Percentiles rank a stretch among this genome's conserved stretches.
Conservation (phyloP, 2,329 filamentous ascomycete species). For the Diaporthe velutina region DNA sequence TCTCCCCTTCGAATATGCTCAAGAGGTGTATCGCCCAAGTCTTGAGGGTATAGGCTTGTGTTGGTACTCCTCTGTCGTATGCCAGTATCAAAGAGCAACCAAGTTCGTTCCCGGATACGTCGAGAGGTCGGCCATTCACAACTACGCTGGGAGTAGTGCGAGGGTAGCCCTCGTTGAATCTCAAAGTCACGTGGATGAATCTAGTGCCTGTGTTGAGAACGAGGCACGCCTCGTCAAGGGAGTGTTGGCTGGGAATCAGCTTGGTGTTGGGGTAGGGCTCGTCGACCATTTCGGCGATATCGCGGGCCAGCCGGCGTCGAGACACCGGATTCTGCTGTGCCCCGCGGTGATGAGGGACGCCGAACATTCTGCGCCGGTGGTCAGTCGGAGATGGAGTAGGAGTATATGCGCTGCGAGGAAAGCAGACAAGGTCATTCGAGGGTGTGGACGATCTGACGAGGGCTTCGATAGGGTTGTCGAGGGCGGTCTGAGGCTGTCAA, state of each 20-base stretch:
- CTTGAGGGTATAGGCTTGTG: not conserved
- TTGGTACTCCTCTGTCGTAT: accelerated
- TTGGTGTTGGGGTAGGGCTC: not conserved
- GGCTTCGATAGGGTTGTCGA: not conserved
- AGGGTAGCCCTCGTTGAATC: not conserved
- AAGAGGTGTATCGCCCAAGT: not conserved
- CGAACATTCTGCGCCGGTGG: not conserved
- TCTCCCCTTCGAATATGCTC: not conserved
- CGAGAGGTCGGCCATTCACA: not conserved
- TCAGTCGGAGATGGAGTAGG: no score
- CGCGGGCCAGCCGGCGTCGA: not conserved
- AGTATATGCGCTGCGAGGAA: no score
- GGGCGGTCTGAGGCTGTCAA: not conserved
- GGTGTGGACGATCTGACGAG: not conserved
- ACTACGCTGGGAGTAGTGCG: accelerated
- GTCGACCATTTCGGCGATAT: not conserved
- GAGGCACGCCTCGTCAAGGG: not conserved
- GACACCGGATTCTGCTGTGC: not conserved
- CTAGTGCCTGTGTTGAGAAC: not conserved
- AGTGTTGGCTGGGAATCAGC: not conserved
- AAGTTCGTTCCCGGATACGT: not conserved
- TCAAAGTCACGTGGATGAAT: not conserved
- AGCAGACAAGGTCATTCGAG: not conserved
- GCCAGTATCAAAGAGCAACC: not conserved
- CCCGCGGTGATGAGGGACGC: no score